A percentile compares a stretch with the other conserved stretches of the same genome.
Evolutionary conservation across 2,329 filamentous ascomycete genomes (phyloP).

Genomic region (Fusarium domesticum): DNA sequence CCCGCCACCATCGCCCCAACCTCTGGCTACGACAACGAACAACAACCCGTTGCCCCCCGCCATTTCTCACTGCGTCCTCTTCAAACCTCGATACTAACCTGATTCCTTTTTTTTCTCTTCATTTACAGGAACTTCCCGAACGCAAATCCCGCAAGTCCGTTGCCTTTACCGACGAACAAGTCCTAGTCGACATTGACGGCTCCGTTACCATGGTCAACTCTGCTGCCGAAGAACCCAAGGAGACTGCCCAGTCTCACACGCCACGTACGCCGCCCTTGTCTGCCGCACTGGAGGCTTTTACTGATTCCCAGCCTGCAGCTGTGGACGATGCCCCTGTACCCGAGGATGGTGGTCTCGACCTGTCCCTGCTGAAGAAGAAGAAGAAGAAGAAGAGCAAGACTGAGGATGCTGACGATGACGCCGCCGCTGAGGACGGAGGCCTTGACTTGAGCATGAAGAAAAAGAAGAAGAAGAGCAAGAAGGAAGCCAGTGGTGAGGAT

Average conservation of each 20-base stretch:
- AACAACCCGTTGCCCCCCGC: conserved; percentile 8
- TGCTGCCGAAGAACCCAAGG: conserved; percentile 70
- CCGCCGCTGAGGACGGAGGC: conserved; percentile 47
- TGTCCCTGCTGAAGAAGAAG: conserved; percentile 82
- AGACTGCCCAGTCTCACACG: conserved; percentile 77
- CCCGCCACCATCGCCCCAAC: conserved; percentile 22
- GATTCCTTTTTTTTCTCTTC: conserved; percentile 16
- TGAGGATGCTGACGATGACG: conserved; percentile 37
- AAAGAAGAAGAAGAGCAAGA: conserved; percentile 63
- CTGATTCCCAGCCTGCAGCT: conserved; percentile 47
- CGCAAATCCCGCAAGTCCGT: conserved; percentile 88
- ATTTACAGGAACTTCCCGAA: conserved; percentile 38
- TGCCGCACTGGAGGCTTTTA: conserved; percentile 53
- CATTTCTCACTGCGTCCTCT: background rate
- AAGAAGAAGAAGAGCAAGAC: conserved; percentile 48
- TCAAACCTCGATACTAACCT: conserved; percentile 12
- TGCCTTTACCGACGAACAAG: conserved; percentile 83
- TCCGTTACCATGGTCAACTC: conserved; percentile 70
- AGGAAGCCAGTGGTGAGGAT: conserved; percentile 23
- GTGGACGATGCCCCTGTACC: conserved; percentile 44
- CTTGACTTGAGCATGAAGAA: conserved; percentile 68
- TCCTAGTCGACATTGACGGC: conserved; percentile 87
- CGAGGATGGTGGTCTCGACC: conserved; percentile 53
- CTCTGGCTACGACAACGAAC: conserved; percentile 6
- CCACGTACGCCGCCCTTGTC: conserved; percentile 61